Percentiles rank a stretch among this genome's conserved stretches.
Evolutionary conservation across 306 rosid genomes (phyloP).

Genomic region (Clitoria ternatea): DNA sequence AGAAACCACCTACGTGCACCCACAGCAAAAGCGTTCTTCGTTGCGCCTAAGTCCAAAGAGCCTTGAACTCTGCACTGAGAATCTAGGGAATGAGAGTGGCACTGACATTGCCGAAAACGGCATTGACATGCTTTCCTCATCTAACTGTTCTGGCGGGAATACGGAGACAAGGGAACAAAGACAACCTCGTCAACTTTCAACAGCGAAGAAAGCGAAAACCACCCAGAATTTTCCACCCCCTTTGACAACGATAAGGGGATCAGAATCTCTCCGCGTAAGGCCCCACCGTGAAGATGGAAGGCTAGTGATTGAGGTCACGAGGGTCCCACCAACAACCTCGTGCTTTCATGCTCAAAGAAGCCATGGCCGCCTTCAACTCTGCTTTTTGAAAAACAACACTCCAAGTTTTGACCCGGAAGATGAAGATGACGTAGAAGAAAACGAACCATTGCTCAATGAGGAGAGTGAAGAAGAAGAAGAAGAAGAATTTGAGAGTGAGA

Average conservation of each 20-base stretch:
- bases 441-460: constrained; percentile 8
- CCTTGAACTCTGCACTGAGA: constrained; percentile 77
- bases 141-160: constrained; percentile 5
- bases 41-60: constrained; percentile 51
- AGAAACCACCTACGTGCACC: constrained; percentile 50
- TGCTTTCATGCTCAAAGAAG: constrained; percentile 68
- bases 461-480: constrained; percentile 3
- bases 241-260: constrained; percentile 83
- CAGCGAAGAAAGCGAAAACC: constrained; percentile 36
- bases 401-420: constrained; percentile 35
- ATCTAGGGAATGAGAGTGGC: constrained; percentile 83
- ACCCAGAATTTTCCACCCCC: constrained; percentile 73
- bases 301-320: constrained; percentile 61
- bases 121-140: constrained; percentile 35
- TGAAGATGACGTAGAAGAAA: background rate
- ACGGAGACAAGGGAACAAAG: constrained; percentile 32
- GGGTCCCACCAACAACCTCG: constrained; percentile 36
- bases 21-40: constrained; percentile 46
- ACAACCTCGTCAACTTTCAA: constrained; percentile 25
- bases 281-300: constrained; percentile 82
- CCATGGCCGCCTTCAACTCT: constrained; percentile 81
- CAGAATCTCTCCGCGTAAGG: constrained; percentile 47
- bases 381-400: constrained; percentile 30
- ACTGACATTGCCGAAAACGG: constrained; percentile 46
- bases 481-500: constrained; percentile 27